phyloP scores from a whole-genome alignment of 495 filamentous ascomycete genomes.

The Saxophila tyrrhenica region DNA sequence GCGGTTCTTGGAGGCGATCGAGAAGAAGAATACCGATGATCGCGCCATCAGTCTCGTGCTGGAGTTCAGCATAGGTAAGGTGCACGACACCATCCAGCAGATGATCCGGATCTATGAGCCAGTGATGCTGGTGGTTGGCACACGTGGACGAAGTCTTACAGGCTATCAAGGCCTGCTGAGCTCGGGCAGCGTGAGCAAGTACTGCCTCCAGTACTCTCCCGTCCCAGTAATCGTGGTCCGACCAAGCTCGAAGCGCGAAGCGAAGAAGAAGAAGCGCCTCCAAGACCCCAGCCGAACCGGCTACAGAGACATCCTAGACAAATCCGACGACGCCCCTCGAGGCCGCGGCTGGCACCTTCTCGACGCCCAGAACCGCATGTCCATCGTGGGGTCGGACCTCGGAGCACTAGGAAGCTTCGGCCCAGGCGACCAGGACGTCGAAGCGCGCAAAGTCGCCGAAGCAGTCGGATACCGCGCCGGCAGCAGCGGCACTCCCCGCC shows the following conservation, averaged over 20 bases:
- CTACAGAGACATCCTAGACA: conserved; percentile 68
- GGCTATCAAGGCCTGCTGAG: conserved; percentile 77
- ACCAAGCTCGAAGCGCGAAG: conserved; percentile 76
- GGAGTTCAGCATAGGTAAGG: conserved; percentile 84
- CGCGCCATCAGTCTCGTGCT: conserved; percentile 78
- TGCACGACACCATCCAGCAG: conserved; percentile 83
- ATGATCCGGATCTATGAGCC: conserved; percentile 94
- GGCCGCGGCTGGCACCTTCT: conserved; percentile 17
- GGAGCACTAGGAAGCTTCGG: conserved; percentile 11
- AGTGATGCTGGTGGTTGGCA: conserved; percentile 90
- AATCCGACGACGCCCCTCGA: conserved; percentile 31
- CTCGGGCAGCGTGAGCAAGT: conserved; percentile 88
- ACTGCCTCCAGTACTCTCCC: conserved; percentile 89
- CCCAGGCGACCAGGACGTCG: conserved; percentile 14
- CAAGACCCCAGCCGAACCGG: conserved; percentile 65
- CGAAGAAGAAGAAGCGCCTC: conserved; percentile 81
- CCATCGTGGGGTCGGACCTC: neutral
- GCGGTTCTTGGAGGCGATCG: conserved; percentile 50
- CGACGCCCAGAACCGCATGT: conserved; percentile 11
- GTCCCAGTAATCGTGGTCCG: conserved; percentile 96
- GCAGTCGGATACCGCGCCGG: conserved; percentile 13
- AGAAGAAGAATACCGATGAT: conserved; percentile 63
- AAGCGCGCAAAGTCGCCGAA: conserved; percentile 18
- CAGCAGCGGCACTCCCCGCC: neutral
- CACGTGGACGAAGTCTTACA: conserved; percentile 72